phyloP scores from a whole-genome alignment of 163 green algal genomes.

The Coccomyxa subellipsoidea region DNA sequence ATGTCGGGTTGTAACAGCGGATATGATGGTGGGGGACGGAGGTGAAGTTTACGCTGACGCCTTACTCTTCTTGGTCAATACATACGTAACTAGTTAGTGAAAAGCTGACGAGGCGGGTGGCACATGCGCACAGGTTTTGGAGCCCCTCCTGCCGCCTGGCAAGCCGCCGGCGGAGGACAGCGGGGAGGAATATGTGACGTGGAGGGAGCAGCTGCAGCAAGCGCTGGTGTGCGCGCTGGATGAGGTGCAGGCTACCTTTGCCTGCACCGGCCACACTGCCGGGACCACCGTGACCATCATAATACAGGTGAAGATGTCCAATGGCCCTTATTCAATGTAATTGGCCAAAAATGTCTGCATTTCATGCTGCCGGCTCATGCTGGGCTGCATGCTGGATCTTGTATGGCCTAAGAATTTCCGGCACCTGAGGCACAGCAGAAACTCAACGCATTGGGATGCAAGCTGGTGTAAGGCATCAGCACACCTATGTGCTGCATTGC shows the following conservation, averaged over 20 bases:
- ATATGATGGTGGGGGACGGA: no score
- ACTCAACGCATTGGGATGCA: no score
- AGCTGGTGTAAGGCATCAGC: no score
- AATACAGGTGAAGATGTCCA: conserved; percentile 22
- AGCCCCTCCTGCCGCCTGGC: conserved; percentile 15
- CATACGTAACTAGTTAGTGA: not conserved
- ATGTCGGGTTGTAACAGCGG: no score
- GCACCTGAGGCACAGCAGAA: no score
- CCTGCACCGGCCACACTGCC: conserved; percentile 33
- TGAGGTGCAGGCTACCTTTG: conserved; percentile 41
- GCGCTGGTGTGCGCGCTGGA: conserved; percentile 39
- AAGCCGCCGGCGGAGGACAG: not conserved
- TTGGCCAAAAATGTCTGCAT: no score
- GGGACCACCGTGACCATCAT: conserved; percentile 52
- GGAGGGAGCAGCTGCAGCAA: conserved; percentile 29
- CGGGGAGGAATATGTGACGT: not conserved
- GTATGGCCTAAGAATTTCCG: no score
- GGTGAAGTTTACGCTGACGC: no score
- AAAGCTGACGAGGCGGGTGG: not conserved
- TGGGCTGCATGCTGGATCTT: no score
- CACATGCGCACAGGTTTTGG: conserved; percentile 8
- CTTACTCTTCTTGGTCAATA: not conserved
- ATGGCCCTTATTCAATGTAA: no score
- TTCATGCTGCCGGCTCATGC: no score
- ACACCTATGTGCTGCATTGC: no score